A percentile compares a stretch with the other conserved stretches of the same genome.
Conservation (phyloP, 352 stramenopile species). For the Phytophthora megakarya region DNA sequence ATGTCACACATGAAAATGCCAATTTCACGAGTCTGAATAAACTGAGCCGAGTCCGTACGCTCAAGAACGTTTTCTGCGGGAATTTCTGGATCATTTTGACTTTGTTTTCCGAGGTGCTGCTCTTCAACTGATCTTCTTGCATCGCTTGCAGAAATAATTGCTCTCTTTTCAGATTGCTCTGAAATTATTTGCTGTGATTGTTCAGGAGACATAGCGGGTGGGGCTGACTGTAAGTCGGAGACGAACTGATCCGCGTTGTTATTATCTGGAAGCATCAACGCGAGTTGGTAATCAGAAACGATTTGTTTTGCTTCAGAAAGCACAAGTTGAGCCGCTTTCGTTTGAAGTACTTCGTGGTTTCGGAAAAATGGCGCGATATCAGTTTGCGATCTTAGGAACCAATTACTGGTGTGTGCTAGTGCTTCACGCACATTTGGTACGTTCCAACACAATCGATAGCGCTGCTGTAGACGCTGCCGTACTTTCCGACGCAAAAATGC, state of each 20-base stretch:
- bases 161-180: background rate
- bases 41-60: slow-evolving; percentile 30
- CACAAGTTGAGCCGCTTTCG: slow-evolving; percentile 42
- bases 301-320: slow-evolving; percentile 57
- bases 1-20: slow-evolving; percentile 76
- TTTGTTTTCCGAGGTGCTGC: background rate
- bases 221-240: background rate
- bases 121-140: background rate
- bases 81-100: slow-evolving; percentile 3
- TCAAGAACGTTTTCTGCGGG: background rate
- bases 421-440: slow-evolving; percentile 66
- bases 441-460: slow-evolving; percentile 72
- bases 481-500: slow-evolving; percentile 39
- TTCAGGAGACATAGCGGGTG: background rate
- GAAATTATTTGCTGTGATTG: background rate
- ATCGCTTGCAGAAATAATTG: background rate
- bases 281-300: slow-evolving; percentile 59
- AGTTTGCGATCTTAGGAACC: slow-evolving; percentile 59
- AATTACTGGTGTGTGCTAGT: slow-evolving; percentile 65
- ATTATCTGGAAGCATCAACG: slow-evolving; percentile 38
- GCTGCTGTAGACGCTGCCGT: slow-evolving; percentile 70
- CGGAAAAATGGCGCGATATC: slow-evolving; percentile 70
- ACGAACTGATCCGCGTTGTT: background rate
- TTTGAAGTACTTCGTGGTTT: slow-evolving; percentile 36
- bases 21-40: slow-evolving; percentile 52